phyloP scores from a whole-genome alignment of 2,329 filamentous ascomycete genomes.

The Talaromyces funiculosus region DNA sequence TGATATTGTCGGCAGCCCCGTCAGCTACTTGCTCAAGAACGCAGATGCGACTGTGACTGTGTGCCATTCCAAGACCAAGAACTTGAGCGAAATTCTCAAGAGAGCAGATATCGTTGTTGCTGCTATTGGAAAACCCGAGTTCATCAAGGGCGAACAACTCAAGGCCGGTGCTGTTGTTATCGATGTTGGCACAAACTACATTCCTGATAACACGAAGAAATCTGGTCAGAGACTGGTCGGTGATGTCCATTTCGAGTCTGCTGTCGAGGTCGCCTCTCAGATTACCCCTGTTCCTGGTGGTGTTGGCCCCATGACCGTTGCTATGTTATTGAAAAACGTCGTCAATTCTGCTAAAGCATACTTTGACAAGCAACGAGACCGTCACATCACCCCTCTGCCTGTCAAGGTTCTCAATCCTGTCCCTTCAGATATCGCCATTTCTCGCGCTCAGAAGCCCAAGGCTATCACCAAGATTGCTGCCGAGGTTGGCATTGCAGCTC shows the following conservation, averaged over 20 bases:
- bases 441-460: conserved; percentile 85
- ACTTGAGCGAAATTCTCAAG: conserved; percentile 69
- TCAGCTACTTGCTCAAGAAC: conserved; percentile 91
- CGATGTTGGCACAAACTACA: conserved; percentile 95
- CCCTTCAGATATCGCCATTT: conserved; percentile 93
- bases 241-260: conserved; percentile 87
- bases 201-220: conserved; percentile 82
- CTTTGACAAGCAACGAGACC: conserved; percentile 75
- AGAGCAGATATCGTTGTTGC: conserved; percentile 84
- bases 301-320: conserved; percentile 97
- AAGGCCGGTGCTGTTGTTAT: conserved; percentile 95
- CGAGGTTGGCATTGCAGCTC: conserved; percentile 79
- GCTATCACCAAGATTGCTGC: conserved; percentile 76
- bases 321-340: conserved; percentile 95
- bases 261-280: conserved; percentile 76
- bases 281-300: conserved; percentile 96
- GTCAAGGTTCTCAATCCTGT: conserved; percentile 74
- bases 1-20: conserved; percentile 94
- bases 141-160: conserved; percentile 91
- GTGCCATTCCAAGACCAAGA: conserved; percentile 82
- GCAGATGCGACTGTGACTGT: conserved; percentile 95
- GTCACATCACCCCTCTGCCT: conserved; percentile 75
- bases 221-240: conserved; percentile 88
- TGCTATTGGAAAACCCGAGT: conserved; percentile 79
- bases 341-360: conserved; percentile 76